Percentiles rank a stretch among this genome's conserved stretches.
Evolutionary conservation across 306 rosid species (phyloP).

Genomic region (Spatholobus suberectus): DNA sequence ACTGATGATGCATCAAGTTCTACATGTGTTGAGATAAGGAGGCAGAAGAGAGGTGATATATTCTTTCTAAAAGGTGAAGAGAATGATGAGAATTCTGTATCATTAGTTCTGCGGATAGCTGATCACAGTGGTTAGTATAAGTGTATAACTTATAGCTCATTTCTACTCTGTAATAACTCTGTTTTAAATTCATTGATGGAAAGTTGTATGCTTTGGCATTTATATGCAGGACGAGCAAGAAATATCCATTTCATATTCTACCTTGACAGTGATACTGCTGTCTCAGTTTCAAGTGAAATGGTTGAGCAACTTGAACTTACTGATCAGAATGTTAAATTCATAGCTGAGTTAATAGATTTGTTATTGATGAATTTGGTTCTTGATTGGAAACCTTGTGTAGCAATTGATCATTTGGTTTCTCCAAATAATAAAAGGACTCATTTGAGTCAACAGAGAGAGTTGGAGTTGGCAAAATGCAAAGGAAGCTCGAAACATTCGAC

Average conservation of each 20-base stretch:
- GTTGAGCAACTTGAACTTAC: slow-evolving; percentile 55
- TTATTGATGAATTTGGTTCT: slow-evolving; percentile 50
- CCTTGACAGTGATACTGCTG: slow-evolving; percentile 52
- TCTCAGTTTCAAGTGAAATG: slow-evolving; percentile 58
- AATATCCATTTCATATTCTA: slow-evolving; percentile 55
- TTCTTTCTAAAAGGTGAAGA: slow-evolving; percentile 52
- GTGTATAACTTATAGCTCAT: slow-evolving; percentile 27
- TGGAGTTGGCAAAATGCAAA: slow-evolving; percentile 14
- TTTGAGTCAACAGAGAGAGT: slow-evolving; percentile 9
- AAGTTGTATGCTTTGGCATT: slow-evolving; percentile 10
- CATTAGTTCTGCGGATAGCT: slow-evolving; percentile 54
- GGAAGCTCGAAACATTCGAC: not conserved
- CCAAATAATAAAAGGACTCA: slow-evolving; percentile 1
- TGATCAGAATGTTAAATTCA: slow-evolving; percentile 49
- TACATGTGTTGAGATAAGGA: slow-evolving; percentile 48
- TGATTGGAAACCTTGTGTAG: slow-evolving; percentile 52
- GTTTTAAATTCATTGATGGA: not conserved
- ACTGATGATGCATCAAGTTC: not conserved
- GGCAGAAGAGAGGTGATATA: slow-evolving; percentile 45
- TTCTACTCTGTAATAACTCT: not conserved
- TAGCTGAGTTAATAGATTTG: slow-evolving; percentile 55
- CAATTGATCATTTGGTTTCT: slow-evolving; percentile 44
- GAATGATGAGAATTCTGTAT: slow-evolving; percentile 51
- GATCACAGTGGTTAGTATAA: slow-evolving; percentile 48
- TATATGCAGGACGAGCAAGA: slow-evolving; percentile 49